Base-by-base conservation (phyloP, 1,284 basidiomycete genomes). In the Clitocybe nebularis region DNA sequence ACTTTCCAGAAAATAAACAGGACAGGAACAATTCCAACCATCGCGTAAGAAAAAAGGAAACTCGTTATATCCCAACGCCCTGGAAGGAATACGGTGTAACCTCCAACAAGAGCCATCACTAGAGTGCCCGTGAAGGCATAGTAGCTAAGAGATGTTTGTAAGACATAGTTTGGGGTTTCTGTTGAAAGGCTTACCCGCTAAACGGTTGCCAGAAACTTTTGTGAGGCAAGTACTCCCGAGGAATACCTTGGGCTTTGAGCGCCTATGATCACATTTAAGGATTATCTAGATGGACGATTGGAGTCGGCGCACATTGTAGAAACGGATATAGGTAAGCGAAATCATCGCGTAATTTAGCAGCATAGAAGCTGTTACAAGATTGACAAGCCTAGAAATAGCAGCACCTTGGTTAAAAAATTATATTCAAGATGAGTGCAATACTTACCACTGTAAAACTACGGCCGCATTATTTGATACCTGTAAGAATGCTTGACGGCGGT, bases 1-100 rank as follows among this genome's bases (percentile, higher is more conserved):
- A 83, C 43, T 64, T 87, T 88, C 77, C 78, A 88, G 36, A 67
- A 68, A 8, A 79, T 17, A 58, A 72, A 84, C 17, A 77, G 61
- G 20, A 74, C 45, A 8, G 72, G 66, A 47, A 77, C 72, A 46
- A 82, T 59, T 2, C 72, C 72, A 36, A 82, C 65, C 69, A 78
- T 74, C 20, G 67, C 60, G 45, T 69, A 78, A 17, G 72, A 81
- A 64, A 74, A 84, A 49, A 68, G 64, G 68, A 68, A 84, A 29
- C 66, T 75, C 10, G 73, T 67, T 4, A 71, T 68, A 52, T 76
- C 72, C 65, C 79, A 81, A 45, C 63, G 56, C 5, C 71, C 72
- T 19, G 70, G 71, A 35, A 83, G 69, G 63, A 85, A 84, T 36
- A 75, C 71, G 1, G 62, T 65, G 41, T 72, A 74, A 0, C 71